Conservation (phyloP, 495 filamentous ascomycete genomes). For the Penicillium pancosmium region DNA sequence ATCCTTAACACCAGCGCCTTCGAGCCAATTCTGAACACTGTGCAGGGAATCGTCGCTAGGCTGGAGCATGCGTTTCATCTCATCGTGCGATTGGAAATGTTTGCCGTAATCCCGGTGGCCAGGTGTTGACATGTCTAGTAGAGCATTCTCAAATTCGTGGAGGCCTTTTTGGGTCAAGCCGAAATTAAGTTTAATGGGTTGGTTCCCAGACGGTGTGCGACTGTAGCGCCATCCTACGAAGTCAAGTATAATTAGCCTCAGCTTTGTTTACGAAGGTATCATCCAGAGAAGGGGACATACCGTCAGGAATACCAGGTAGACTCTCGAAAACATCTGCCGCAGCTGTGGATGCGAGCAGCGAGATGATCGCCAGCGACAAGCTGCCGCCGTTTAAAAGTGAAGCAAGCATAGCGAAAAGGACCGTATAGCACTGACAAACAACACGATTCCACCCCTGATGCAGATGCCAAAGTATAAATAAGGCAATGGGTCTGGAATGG, state of each 20-base stretch:
- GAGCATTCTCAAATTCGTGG: slow-evolving; percentile 60
- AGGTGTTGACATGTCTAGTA: slow-evolving; percentile 64
- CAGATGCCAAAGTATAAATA: slow-evolving; percentile 20
- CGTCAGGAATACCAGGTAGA: slow-evolving; percentile 38
- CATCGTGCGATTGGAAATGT: slow-evolving; percentile 58
- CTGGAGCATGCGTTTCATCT: slow-evolving; percentile 55
- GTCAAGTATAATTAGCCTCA: slow-evolving; percentile 2
- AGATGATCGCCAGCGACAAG: slow-evolving; percentile 45
- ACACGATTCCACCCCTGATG: neutral
- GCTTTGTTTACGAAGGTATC: slow-evolving; percentile 6
- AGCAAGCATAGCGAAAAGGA: slow-evolving; percentile 30
- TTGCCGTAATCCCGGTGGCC: slow-evolving; percentile 59
- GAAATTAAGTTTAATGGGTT: slow-evolving; percentile 44
- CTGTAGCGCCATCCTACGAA: slow-evolving; percentile 43
- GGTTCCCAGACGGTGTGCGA: slow-evolving; percentile 29
- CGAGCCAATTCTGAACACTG: slow-evolving; percentile 53
- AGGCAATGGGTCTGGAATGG: slow-evolving; percentile 14
- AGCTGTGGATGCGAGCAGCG: slow-evolving; percentile 40
- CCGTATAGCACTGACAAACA: slow-evolving; percentile 1
- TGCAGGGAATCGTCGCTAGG: slow-evolving; percentile 47
- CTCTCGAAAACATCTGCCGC: slow-evolving; percentile 43
- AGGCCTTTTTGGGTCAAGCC: slow-evolving; percentile 61
- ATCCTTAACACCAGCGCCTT: slow-evolving; percentile 46
- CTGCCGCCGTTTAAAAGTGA: slow-evolving; percentile 32
- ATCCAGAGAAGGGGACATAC: slow-evolving; percentile 19